phyloP scores from a whole-genome alignment of 352 stramenopile species.

The Sclerospora graminicola region DNA sequence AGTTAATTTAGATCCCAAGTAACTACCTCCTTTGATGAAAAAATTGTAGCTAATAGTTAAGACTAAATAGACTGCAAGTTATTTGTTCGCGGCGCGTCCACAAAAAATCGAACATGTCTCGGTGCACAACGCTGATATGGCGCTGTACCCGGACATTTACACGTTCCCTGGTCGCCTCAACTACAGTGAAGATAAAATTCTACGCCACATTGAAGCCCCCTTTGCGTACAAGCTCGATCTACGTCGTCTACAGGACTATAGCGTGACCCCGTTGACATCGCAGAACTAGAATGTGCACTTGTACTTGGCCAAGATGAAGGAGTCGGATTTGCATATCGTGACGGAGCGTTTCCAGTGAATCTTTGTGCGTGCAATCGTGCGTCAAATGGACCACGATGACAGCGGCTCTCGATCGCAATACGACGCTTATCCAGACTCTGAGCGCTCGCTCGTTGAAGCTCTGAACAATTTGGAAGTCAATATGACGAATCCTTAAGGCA shows the following conservation, averaged over 20 bases:
- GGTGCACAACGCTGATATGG: constrained; percentile 38
- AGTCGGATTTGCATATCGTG: constrained; percentile 67
- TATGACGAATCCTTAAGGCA: constrained; percentile 87
- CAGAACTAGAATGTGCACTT: constrained; percentile 97
- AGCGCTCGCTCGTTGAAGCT: constrained; percentile 97
- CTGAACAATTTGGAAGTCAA: constrained; percentile 96
- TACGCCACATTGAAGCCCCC: constrained; percentile 97
- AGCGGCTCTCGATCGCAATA: constrained; percentile 75
- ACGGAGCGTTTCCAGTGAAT: constrained; percentile 87
- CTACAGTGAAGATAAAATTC: constrained; percentile 97
- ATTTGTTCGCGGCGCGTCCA: constrained; percentile 77
- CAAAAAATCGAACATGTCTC: constrained; percentile 29
- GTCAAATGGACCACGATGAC: constrained; percentile 76
- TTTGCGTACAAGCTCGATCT: constrained; percentile 98
- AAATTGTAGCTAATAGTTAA: too few species aligned
- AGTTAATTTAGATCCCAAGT: too few species aligned
- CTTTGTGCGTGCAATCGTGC: constrained; percentile 95
- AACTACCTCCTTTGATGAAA: too few species aligned
- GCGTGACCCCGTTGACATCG: constrained; percentile 86
- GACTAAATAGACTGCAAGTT: too few species aligned
- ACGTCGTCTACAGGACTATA: constrained; percentile 95
- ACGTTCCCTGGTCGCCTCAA: constrained; percentile 78
- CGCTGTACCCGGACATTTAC: constrained; percentile 84
- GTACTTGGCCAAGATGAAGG: constrained; percentile 94
- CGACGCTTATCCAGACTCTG: constrained; percentile 87